These are phyloP conservation scores for Rhodosporidiobolus sp. DNA, from an alignment of 768 basidiomycete species.

Conservation along the genomic window DNA sequence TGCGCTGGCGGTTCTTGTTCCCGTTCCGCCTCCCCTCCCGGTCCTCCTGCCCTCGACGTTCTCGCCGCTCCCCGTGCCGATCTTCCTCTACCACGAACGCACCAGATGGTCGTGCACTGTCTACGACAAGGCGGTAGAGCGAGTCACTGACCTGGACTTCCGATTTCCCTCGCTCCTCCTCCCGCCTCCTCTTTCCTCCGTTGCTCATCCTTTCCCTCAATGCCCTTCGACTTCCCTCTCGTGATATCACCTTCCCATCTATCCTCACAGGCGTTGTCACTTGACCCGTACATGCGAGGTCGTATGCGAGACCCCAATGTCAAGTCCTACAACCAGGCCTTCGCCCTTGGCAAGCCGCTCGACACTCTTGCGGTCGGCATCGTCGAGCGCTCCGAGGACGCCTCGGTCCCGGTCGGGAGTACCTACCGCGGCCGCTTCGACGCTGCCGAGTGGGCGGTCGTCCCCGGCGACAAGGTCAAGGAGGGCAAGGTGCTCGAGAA, in stretches of 20 bases:
- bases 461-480: not conserved
- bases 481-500: conserved; percentile 18
- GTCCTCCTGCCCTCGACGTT: too few relatives aligned
- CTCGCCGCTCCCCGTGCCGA: too few relatives aligned
- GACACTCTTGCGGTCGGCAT: conserved; percentile 43
- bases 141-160: too few relatives aligned
- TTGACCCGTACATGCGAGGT: conserved; percentile 47
- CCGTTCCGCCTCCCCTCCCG: too few relatives aligned
- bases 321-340: conserved; percentile 45
- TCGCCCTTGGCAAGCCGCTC: conserved; percentile 36
- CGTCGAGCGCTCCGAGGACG: conserved; percentile 42
- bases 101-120: too few relatives aligned
- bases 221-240: not conserved
- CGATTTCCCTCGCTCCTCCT: too few relatives aligned
- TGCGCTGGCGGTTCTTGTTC: not conserved
- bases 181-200: too few relatives aligned
- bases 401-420: conserved; percentile 28
- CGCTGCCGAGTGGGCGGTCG: conserved; percentile 20
- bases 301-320: conserved; percentile 35
- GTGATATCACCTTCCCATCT: not conserved
- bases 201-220: not conserved
- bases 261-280: conserved; percentile 17
- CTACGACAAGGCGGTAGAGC: too few relatives aligned
- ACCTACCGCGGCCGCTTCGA: conserved; percentile 13
- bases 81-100: too few relatives aligned